phyloP scores from a whole-genome alignment of 2,329 filamentous ascomycete species.

The Ambrosiella xylebori region DNA sequence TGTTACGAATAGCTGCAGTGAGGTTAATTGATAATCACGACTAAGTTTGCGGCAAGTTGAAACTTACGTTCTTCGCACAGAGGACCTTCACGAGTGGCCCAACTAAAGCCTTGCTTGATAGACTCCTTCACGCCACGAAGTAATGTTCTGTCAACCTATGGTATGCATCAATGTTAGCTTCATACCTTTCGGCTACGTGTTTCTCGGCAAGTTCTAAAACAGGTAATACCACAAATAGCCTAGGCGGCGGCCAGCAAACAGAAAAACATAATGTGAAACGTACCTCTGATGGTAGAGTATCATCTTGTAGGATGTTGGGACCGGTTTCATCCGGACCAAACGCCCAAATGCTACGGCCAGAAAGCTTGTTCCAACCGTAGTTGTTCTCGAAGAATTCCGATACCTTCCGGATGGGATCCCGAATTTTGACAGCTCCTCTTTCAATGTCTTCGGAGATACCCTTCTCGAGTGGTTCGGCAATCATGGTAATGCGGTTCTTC shows the following conservation, averaged over 20 bases:
- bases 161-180: conserved; percentile 12
- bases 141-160: conserved; percentile 73
- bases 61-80: conserved; percentile 86
- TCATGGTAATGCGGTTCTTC: conserved; percentile 98
- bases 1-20: conserved; percentile 71
- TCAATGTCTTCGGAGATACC: conserved; percentile 94
- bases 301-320: conserved; percentile 90
- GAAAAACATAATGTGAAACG: conserved; percentile 18
- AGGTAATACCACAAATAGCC: not conserved
- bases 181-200: not conserved
- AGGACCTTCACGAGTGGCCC: conserved; percentile 88
- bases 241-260: not conserved
- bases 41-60: not conserved
- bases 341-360: conserved; percentile 91
- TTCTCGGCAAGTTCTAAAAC: conserved; percentile 3
- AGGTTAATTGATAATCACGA: not conserved
- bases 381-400: conserved; percentile 95
- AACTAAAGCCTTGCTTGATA: conserved; percentile 89
- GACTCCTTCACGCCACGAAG: conserved; percentile 78
- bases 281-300: conserved; percentile 78
- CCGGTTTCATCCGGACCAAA: conserved; percentile 92
- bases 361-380: conserved; percentile 91
- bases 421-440: conserved; percentile 73
- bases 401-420: conserved; percentile 79
- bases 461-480: conserved; percentile 86